A percentile compares a stretch with the other conserved stretches of the same genome.
Conservation (phyloP, 306 rosid species). For the Geum urbanum region DNA sequence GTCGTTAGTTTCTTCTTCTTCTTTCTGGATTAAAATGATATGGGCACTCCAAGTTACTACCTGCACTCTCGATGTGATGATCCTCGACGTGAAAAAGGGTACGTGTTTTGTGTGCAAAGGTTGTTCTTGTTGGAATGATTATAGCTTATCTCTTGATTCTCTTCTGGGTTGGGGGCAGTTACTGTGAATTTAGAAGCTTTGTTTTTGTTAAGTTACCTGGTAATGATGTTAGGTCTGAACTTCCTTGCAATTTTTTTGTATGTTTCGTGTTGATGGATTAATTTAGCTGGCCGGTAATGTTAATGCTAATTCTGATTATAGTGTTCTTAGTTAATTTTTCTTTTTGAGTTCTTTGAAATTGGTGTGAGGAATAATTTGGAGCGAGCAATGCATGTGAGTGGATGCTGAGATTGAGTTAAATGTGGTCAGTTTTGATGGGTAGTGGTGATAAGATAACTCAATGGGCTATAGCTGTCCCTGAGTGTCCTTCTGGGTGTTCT, state of each 20-base stretch:
- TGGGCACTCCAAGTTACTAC: neutral
- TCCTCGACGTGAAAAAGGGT: neutral
- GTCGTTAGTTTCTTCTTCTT: constrained; percentile 1
- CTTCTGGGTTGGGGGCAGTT: neutral
- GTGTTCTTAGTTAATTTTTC: no score
- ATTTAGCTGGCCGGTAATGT: neutral
- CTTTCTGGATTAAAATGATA: neutral
- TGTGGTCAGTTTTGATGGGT: neutral
- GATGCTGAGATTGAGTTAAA: neutral
- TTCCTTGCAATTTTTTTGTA: neutral
- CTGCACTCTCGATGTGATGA: neutral
- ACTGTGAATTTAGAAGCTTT: constrained; percentile 12
- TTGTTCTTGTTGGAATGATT: neutral
- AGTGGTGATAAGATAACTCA: constrained; percentile 10
- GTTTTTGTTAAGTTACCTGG: neutral
- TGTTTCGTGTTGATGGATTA: neutral
- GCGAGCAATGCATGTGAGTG: constrained; percentile 3
- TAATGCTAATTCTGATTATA: neutral
- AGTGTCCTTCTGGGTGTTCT: neutral
- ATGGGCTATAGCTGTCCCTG: neutral
- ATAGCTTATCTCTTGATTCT: neutral
- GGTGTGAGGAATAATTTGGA: neutral
- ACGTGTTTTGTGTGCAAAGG: neutral
- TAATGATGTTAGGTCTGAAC: neutral
- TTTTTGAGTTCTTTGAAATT: neutral